A percentile compares a stretch with the other conserved stretches of the same genome.
Conservation (phyloP, 805 yeast species). For the Brettanomyces bruxellensis region DNA sequence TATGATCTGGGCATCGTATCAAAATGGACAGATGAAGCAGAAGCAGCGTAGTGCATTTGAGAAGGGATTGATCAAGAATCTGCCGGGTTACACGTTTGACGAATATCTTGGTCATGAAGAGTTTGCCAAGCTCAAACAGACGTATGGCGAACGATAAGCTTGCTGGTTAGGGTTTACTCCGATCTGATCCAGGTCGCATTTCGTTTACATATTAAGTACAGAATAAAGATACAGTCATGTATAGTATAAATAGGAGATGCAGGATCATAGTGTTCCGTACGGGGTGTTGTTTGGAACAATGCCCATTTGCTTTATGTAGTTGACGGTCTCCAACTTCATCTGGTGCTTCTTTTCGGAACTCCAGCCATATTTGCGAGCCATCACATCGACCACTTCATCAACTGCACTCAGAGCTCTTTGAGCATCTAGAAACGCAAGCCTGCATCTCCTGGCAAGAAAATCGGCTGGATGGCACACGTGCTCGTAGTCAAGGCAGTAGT, state of each 20-base stretch:
- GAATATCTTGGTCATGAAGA: background rate
- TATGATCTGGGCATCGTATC: constrained; percentile 42
- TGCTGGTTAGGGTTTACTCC: too few species aligned
- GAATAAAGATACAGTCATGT: too few species aligned
- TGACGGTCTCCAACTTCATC: constrained; percentile 42
- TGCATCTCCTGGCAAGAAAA: constrained; percentile 85
- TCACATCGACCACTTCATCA: constrained; percentile 76
- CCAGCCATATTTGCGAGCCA: constrained; percentile 81
- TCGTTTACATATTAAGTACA: too few species aligned
- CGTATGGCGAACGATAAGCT: too few species aligned
- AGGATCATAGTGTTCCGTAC: constrained; percentile 10
- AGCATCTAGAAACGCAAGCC: constrained; percentile 87
- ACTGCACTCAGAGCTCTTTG: constrained; percentile 72
- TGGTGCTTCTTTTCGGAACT: constrained; percentile 43
- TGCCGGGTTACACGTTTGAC: constrained; percentile 1
- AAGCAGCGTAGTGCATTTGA: constrained; percentile 46
- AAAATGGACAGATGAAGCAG: constrained; percentile 43
- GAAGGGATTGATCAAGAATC: constrained; percentile 36
- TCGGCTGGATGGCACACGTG: constrained; percentile 83
- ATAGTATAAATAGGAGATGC: too few species aligned
- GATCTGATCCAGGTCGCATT: too few species aligned
- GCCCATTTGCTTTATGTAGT: constrained; percentile 59
- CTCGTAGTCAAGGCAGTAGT: constrained; percentile 74
- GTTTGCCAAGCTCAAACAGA: background rate
- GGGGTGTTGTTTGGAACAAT: constrained; percentile 20